Evolutionary conservation across 1,139 yeast species (phyloP).

Genomic region (Sugiyamaella novakii): DNA sequence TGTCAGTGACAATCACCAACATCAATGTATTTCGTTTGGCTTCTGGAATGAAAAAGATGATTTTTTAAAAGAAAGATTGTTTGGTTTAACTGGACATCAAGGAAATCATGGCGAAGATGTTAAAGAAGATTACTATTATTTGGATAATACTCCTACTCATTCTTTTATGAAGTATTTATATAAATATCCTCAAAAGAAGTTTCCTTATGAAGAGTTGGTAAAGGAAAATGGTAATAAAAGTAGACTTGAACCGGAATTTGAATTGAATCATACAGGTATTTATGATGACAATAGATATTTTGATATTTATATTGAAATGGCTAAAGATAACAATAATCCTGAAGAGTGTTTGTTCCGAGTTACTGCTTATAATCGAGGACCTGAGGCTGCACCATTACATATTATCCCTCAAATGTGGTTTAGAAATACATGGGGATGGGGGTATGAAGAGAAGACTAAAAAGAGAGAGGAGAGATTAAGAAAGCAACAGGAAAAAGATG

Average conservation of each 20-base stretch:
- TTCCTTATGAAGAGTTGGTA: conserved; percentile 78
- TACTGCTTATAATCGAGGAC: conserved; percentile 87
- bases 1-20: conserved; percentile 81
- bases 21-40: conserved; percentile 74
- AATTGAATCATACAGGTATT: conserved; percentile 72
- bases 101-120: conserved; percentile 98
- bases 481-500: not conserved
- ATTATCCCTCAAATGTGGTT: conserved; percentile 82
- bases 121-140: conserved; percentile 78
- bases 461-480: conserved; percentile 11
- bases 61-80: conserved; percentile 81
- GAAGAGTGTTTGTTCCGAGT: conserved; percentile 80
- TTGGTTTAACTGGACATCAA: conserved; percentile 89
- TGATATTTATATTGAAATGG: conserved; percentile 90
- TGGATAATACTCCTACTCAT: conserved; percentile 93
- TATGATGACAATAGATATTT: conserved; percentile 82
- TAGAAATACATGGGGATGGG: conserved; percentile 96
- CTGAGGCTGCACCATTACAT: conserved; percentile 83
- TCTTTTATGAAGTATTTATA: conserved; percentile 90
- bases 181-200: conserved; percentile 85
- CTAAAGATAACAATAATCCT: conserved; percentile 80
- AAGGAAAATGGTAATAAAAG: conserved; percentile 67
- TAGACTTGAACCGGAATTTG: conserved; percentile 69
- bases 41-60: conserved; percentile 92
- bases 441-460: conserved; percentile 37